Evolutionary conservation across 192 early-diverging fungal genomes (phyloP).

Genomic region (Hyaloraphidium curvatum): DNA sequence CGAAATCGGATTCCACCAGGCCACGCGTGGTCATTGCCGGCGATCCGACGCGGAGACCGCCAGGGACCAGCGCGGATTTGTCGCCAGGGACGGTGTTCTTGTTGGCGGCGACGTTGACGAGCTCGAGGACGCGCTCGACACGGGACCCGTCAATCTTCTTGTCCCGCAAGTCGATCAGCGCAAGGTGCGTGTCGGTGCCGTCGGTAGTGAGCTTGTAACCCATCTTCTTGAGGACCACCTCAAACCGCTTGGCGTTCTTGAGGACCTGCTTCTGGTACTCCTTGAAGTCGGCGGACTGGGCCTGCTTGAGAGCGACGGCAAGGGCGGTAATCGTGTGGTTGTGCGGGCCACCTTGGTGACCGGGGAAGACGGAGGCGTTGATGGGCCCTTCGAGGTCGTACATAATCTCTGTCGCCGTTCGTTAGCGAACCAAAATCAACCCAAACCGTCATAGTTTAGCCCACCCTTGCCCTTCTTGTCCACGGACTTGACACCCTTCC

Average conservation of each 20-base stretch:
- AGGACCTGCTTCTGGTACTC: constrained; percentile 84
- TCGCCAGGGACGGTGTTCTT: constrained; percentile 99
- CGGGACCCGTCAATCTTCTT: constrained; percentile 85
- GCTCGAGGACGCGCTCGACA: constrained; percentile 85
- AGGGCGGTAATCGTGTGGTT: constrained; percentile 97
- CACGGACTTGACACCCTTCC: constrained; percentile 68
- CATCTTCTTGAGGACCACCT: constrained; percentile 43
- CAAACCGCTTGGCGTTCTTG: constrained; percentile 75
- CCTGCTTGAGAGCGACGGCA: constrained; percentile 85
- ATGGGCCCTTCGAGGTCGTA: constrained; percentile 92
- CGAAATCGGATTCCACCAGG: constrained; percentile 71
- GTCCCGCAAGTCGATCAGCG: constrained; percentile 70
- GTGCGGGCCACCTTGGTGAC: constrained; percentile 97
- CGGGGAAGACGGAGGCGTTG: constrained; percentile 94
- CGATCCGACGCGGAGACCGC: constrained; percentile 75
- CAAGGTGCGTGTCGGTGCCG: constrained; percentile 89
- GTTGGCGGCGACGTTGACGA: constrained; percentile 93
- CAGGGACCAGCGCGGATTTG: constrained; percentile 77
- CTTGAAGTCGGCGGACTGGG: constrained; percentile 65
- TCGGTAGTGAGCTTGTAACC: constrained; percentile 72
- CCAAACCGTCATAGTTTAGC: neutral
- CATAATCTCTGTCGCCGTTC: constrained; percentile 25
- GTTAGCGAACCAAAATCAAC: neutral
- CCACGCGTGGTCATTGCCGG: constrained; percentile 97
- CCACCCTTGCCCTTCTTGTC: constrained; percentile 79